Evolutionary conservation across 1,284 basidiomycete species (phyloP).

Genomic region (Marasmius oreades): DNA sequence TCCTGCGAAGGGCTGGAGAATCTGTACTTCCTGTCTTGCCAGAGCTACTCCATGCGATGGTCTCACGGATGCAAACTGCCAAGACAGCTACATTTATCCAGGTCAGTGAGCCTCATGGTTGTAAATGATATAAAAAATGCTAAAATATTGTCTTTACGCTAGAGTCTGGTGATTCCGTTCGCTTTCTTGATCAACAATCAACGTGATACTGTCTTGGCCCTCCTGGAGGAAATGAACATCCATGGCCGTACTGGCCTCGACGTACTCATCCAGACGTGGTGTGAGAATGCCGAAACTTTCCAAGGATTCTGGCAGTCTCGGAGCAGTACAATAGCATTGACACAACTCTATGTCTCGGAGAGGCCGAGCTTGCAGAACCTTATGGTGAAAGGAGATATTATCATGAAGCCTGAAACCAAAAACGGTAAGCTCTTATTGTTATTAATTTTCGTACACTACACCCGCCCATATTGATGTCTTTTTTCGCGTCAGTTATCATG

Average conservation of each 20-base stretch:
- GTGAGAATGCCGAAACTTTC: conserved; percentile 90
- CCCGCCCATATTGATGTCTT: conserved; percentile 17
- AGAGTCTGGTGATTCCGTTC: conserved; percentile 90
- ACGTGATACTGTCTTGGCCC: conserved; percentile 68
- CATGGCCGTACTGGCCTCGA: conserved; percentile 67
- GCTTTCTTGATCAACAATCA: conserved; percentile 89
- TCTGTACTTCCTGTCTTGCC: conserved; percentile 81
- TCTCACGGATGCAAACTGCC: conserved; percentile 75
- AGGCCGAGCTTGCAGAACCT: conserved; percentile 64
- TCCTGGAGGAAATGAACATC: conserved; percentile 65
- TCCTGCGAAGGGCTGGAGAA: conserved; percentile 79
- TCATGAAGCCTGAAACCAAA: conserved; percentile 75
- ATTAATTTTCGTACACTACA: conserved; percentile 12
- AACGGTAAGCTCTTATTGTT: conserved; percentile 56
- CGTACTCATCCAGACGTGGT: conserved; percentile 86
- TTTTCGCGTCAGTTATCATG: conserved; percentile 74
- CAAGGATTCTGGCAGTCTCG: conserved; percentile 92
- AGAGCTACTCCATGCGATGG: conserved; percentile 82
- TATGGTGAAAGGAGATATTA: conserved; percentile 89
- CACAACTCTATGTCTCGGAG: conserved; percentile 70
- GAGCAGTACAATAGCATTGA: conserved; percentile 80
- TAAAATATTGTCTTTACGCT: neutral
- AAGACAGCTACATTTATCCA: conserved; percentile 88
- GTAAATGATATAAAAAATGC: neutral
- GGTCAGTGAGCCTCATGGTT: conserved; percentile 36